These are phyloP conservation scores for Tolypocladium pustulatum DNA, from an alignment of 2,329 filamentous ascomycete species.

Conservation along the genomic window DNA sequence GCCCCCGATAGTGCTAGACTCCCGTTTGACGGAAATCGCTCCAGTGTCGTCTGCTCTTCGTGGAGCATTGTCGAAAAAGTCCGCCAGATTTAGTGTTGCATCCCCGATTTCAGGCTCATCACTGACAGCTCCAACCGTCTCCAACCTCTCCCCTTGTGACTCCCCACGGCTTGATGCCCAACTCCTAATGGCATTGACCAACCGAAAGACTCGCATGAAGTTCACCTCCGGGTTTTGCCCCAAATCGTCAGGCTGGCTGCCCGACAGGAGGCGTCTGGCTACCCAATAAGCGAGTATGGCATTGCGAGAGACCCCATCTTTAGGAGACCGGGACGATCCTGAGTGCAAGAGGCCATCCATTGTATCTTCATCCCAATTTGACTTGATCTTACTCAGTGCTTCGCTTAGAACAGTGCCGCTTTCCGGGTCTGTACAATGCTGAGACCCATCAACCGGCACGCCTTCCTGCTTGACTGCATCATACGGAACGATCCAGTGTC, in stretches of 20 bases:
- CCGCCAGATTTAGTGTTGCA: conserved; percentile 60
- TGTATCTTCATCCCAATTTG: neutral
- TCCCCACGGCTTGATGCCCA: neutral
- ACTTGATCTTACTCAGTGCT: neutral
- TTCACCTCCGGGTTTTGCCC: neutral
- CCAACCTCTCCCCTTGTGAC: conserved; percentile 51
- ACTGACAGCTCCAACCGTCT: conserved; percentile 59
- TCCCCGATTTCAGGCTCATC: conserved; percentile 53
- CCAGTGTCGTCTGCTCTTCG: neutral
- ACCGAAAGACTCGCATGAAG: neutral
- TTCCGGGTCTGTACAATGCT: neutral
- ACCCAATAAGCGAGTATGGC: neutral
- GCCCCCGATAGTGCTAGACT: conserved; percentile 20
- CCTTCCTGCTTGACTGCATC: neutral
- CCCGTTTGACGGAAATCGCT: conserved; percentile 31
- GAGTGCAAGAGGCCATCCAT: neutral
- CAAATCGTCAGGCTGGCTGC: neutral
- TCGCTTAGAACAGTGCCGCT: neutral
- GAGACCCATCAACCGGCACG: neutral
- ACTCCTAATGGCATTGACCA: neutral
- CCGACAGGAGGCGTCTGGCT: neutral
- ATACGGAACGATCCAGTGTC: neutral
- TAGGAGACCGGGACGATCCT: neutral
- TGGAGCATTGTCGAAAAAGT: conserved; percentile 26
- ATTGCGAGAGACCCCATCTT: neutral